These are phyloP conservation scores for Colletotrichum gigasporum DNA, from an alignment of 2,329 filamentous ascomycete genomes.

Conservation along the genomic window DNA sequence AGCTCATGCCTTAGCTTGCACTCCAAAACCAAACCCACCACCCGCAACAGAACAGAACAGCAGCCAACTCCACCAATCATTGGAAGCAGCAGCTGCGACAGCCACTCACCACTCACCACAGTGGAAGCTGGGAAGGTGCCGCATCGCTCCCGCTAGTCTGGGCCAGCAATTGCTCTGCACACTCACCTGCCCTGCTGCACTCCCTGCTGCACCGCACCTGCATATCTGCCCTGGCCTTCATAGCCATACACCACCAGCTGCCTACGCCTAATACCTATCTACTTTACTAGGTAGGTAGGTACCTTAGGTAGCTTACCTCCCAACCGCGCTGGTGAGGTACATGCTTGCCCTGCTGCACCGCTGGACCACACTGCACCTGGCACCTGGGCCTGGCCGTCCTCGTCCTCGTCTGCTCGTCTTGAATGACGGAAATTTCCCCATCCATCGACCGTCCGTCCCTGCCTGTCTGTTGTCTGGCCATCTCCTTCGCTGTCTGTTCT, in stretches of 20 bases:
- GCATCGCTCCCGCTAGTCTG: no score
- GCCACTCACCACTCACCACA: not conserved
- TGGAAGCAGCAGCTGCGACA: not conserved
- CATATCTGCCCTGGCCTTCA: not conserved
- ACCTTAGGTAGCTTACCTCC: no score
- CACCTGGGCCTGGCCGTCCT: not conserved
- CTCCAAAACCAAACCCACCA: slow-evolving; percentile 30
- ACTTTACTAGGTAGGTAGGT: no score
- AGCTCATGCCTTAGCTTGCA: slow-evolving; percentile 20
- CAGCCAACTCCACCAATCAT: not conserved
- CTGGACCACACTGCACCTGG: not conserved
- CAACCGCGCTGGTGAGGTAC: not conserved
- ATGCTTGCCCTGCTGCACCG: no score
- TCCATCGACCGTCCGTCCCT: slow-evolving; percentile 5
- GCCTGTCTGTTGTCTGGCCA: not conserved
- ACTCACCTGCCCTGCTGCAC: not conserved
- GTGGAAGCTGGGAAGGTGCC: no score
- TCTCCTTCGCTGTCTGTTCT: not conserved
- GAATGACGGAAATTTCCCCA: slow-evolving; percentile 7
- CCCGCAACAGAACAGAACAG: slow-evolving; percentile 25
- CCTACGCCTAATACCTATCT: no score
- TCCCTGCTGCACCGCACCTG: not conserved
- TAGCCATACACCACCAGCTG: not conserved
- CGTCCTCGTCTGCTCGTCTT: not conserved
- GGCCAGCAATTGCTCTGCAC: slow-evolving; percentile 1